Evolutionary conservation across 768 basidiomycete genomes (phyloP).

Genomic region (Coprinopsis strossmayeri): DNA sequence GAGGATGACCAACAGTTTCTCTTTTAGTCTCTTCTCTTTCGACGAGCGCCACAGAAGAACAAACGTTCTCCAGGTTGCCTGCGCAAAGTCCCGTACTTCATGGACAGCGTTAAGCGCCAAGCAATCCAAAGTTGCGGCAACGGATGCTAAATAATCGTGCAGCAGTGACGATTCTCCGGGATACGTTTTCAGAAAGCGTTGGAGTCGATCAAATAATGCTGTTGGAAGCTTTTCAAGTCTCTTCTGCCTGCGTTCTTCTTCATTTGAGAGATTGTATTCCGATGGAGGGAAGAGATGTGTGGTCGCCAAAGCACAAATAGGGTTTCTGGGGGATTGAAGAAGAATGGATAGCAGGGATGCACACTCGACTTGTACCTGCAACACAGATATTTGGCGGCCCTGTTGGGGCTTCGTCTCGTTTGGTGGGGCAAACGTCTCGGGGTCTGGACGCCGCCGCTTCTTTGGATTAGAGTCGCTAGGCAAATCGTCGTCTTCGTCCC

Average conservation of each 20-base stretch:
- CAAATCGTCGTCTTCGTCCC: conserved; percentile 17
- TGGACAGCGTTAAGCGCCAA: conserved; percentile 70
- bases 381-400: conserved; percentile 22
- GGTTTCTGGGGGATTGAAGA: conserved; percentile 34
- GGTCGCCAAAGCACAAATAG: conserved; percentile 3
- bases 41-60: conserved; percentile 78
- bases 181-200: conserved; percentile 58
- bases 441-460: conserved; percentile 31
- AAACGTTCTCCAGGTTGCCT: conserved; percentile 54
- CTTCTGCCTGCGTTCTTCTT: neutral
- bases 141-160: conserved; percentile 60
- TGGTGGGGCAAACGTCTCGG: conserved; percentile 15
- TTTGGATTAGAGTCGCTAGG: conserved; percentile 21
- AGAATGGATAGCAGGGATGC: conserved; percentile 56
- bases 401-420: conserved; percentile 14
- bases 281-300: conserved; percentile 21
- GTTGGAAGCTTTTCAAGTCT: conserved; percentile 26
- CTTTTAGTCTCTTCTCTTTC: conserved; percentile 72
- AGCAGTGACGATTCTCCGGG: conserved; percentile 74
- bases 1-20: conserved; percentile 70
- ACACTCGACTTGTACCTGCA: conserved; percentile 67
- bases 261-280: too few species aligned
- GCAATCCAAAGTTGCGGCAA: conserved; percentile 66
- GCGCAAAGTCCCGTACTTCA: conserved; percentile 55
- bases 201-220: conserved; percentile 44